Base-by-base conservation (phyloP, 1,139 yeast genomes). In the Saccharomyces hybrid region DNA sequence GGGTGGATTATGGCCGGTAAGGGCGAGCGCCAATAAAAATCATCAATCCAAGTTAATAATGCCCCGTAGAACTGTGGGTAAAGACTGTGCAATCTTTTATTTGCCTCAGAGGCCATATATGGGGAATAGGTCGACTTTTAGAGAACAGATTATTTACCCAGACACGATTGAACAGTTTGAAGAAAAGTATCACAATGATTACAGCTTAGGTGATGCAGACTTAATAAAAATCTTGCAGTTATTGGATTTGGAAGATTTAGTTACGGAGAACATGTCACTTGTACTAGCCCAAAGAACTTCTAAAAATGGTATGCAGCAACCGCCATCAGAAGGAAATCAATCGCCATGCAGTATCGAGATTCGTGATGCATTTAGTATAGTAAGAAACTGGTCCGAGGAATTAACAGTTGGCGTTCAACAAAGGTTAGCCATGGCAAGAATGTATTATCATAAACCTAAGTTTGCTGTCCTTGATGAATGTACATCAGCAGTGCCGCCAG, bases 391-490 rank as follows among this genome's bases (percentile, higher is more conserved):
- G 97, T 78, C 85, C 13, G 96, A 89, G 63, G 90, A 90, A 61
- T 76, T 91, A 59, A 85, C 95, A 1, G 84, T 85, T 60, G 97
- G 98, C 46, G 95, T 93, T 26, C 97, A 91, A 70, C 97, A 91
- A 69, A 77, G 96, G 63, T 78, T 91, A 63, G 97, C 97, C 16
- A 86, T 91, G 89, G 96, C 96, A 2, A 79, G 97, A 63, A 76
- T 91, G 69, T 91, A 87, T 66, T 91, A 90, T 67, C 97, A 91
- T 69, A 80, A 79, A 64, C 98, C 98, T 2, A 85, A 83, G 71
- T 91, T 89, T 75, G 97, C 97, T 0, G 96, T 91, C 29, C 76
- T 91, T 60, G 98, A 91, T 72, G 97, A 91, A 72, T 91, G 97
- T 71, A 91, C 98, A 0, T 88, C 96, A 5, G 93, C 96, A 1